A percentile compares a stretch with the other conserved stretches of the same genome.
phyloP scores from a whole-genome alignment of 1,284 basidiomycete species.

The Violaceomyces palustris region DNA sequence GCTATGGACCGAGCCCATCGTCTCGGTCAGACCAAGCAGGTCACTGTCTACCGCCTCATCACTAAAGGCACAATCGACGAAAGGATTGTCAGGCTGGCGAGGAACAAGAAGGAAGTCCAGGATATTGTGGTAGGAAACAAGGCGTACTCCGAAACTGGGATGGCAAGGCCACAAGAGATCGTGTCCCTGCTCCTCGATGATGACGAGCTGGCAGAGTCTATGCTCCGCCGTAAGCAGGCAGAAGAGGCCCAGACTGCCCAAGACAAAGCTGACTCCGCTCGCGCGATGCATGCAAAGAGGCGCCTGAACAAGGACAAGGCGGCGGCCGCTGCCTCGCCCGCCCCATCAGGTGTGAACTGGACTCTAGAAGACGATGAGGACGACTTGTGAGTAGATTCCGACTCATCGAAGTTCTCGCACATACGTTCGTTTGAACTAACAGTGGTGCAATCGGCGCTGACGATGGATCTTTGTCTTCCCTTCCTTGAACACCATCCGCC shows the following conservation, averaged over 20 bases:
- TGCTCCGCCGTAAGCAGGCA: conserved; percentile 50
- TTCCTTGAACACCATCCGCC: no score
- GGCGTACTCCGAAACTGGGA: conserved; percentile 60
- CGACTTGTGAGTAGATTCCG: conserved; percentile 44
- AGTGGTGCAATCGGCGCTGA: no score
- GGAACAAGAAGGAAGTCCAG: conserved; percentile 59
- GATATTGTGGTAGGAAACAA: conserved; percentile 99
- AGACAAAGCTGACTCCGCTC: conserved; percentile 48
- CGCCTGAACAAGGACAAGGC: conserved; percentile 36
- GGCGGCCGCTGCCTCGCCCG: conserved; percentile 9
- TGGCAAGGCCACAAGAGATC: conserved; percentile 92
- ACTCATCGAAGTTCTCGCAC: no score
- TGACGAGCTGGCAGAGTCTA: conserved; percentile 60
- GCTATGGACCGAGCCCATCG: conserved; percentile 99
- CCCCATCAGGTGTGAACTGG: conserved; percentile 28
- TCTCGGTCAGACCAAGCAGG: conserved; percentile 95
- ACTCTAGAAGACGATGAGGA: conserved; percentile 51
- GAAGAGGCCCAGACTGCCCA: conserved; percentile 48
- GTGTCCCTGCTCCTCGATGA: conserved; percentile 92
- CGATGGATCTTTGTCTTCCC: no score
- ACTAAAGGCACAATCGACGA: conserved; percentile 97
- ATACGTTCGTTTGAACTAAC: no score
- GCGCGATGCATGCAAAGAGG: conserved; percentile 46
- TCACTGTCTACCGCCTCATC: conserved; percentile 95
- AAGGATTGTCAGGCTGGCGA: conserved; percentile 70